Base-by-base conservation (phyloP, 257 asterid species). In the Voacanga thouarsii region DNA sequence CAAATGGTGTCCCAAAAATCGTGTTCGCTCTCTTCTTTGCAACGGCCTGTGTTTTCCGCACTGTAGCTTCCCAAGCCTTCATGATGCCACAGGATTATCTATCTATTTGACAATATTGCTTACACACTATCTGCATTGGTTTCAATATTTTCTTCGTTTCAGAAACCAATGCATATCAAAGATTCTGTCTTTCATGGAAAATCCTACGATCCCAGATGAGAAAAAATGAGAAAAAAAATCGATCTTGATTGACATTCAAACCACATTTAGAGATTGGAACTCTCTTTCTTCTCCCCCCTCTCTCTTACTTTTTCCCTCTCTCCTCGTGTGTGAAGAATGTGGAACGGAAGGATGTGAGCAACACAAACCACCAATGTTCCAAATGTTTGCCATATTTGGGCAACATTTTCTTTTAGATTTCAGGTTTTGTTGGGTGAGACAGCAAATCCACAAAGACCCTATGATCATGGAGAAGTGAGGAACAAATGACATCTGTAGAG, bases 21-120 rank as follows among this genome's bases (percentile, higher is more conserved):
- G 94, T 89, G 83, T 91, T 93, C 51, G 98, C 97, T 26, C 96
- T 86, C 77, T 91, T 94, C 87, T 88, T 91, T 18, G 98, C 98
- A 28, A 90, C 97, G 23, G 96, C 92, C 72, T 94, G 97, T 1
- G 98, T 94, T 75, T 83, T 92, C 6, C 97, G 88, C 0, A 94
- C 94, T 0, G 98, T 94, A 30, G 98, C 98, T 86, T 94, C 97
- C 95, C 97, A 92, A 26, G 98, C 98, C 94, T 94, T 94, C 98
- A 94, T 94, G 84, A 67, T 86, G 68, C 63, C 24, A 60, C 64
- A 55, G 28, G 49, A 23, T 16, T 56, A 44, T 28, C 65, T 72
- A 57, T 0, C 53, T 74, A 41, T 56, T 18, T 41, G 4, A 60
- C 63, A 71, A 59, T 57, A 78, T 45, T 61, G 56, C 28, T 39